Base-by-base conservation (phyloP, 305 asterid genomes). In the Rubia tinctorum region DNA sequence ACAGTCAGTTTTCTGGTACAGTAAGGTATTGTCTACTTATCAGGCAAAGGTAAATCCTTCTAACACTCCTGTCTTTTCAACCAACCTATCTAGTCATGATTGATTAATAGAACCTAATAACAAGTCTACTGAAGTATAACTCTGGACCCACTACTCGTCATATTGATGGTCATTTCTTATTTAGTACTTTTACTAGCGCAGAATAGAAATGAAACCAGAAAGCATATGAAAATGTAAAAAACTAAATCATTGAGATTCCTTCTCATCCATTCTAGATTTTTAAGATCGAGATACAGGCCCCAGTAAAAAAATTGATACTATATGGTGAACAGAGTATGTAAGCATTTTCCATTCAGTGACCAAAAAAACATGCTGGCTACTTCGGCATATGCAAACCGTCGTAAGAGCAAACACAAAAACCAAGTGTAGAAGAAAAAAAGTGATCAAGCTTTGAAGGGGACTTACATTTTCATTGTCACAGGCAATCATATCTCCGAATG, bases 401-500 rank as follows among this genome's bases (percentile, higher is more conserved):
- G n/a, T 70, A 17, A 64, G 11, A 65, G 60, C 6, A 45, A 61
- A 66, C 51, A 66, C 6, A 22, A 68, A 61, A 75, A 47, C 39
- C 12, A 70, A 11, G 14, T 66, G 63, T 68, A 11, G 14, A 62
- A 65, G 69, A 59, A 25, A 39, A 51, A 58, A 39, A 59, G 63
- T 75, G 47, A 73, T 72, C 76, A 62, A 23, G 75, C 62, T 40
- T 67, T 70, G 66, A 51, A 23, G 37, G 71, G 69, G 73, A 71
- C 73, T 81, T 82, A 93, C 97, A 55, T 87, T 89, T 81, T 95
- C 99, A 83, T 95, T 95, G 91, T 95, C 99, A 51, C 99, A 95
- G 60, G 99, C 98, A 85, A 95, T 95, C 99, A 95, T 95, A 85
- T 95, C 98, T 72, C 99, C 99, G 71, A 90, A 95, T 63, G 98